phyloP scores from a whole-genome alignment of 306 rosid species.

The Pueraria montana region DNA sequence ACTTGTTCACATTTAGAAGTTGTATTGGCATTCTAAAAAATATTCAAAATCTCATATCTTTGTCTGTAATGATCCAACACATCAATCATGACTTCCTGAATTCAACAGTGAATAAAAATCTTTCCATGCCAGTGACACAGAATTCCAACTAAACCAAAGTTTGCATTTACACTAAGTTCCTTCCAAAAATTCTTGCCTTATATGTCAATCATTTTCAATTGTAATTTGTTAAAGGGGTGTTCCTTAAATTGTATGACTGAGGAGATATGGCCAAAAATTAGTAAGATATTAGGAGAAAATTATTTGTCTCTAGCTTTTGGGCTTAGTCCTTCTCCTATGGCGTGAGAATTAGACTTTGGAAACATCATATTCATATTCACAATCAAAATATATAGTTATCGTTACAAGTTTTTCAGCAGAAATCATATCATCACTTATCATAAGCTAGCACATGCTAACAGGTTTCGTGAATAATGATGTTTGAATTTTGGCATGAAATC shows the following conservation, averaged over 20 bases:
- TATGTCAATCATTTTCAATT: constrained; percentile 13
- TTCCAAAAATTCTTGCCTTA: background rate
- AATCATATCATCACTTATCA: background rate
- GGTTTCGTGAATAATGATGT: background rate
- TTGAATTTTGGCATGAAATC: background rate
- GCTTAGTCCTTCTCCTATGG: background rate
- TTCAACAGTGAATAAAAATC: background rate
- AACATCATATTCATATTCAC: background rate
- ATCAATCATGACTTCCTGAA: background rate
- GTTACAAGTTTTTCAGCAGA: background rate
- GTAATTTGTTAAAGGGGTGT: background rate
- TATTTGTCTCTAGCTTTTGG: background rate
- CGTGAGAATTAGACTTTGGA: background rate
- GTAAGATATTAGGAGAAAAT: background rate
- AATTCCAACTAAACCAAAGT: background rate
- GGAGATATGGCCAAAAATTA: background rate
- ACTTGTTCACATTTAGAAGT: background rate
- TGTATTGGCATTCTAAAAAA: background rate
- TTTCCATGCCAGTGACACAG: background rate
- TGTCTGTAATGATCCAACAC: background rate
- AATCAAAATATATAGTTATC: background rate
- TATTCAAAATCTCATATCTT: background rate
- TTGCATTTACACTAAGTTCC: background rate
- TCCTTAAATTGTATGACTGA: background rate
- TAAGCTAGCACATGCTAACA: background rate